Evolutionary conservation across 1,139 yeast genomes (phyloP), one percentile per base, ranked within the genome.

Genomic region (Hemisphaericaspora xylanilytica): DNA sequence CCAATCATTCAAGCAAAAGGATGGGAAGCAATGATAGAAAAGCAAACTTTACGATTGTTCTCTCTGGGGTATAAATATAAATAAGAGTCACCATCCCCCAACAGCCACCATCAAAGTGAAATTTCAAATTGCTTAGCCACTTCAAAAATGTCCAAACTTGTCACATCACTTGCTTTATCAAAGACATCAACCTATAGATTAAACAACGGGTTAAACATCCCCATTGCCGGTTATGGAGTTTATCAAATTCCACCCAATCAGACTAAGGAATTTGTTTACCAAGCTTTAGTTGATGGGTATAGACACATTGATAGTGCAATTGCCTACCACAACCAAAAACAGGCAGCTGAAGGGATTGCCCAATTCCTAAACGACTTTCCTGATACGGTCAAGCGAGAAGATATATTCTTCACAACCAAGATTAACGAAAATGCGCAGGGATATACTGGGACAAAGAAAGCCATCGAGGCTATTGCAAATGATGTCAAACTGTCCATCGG

Each of bases 361-460:
- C 51, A 61, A 36, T 78, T 75, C 61, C 45, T 78, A 17, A 55
- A 61, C 32, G 73, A 68, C 17, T 58, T 63, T 49, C 72, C 73
- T 2, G 33, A 39, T 5, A 49, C 49, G 3, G 58, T 57, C 18
- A 37, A 47, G 28, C 55, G 71, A 42, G 49, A 52, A 33, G 70
- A 65, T 35, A 58, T 66, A 32, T 66, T 61, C 61, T 63, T 59
- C 48, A 69, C 75, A 41, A 80, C 94, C 25, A 85, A 85, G 57
- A 61, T 85, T 27, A 72, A 81, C 77, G 72, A 77, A 47, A 61
- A 67, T 22, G 75, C 77, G 49, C 77, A 78, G 45, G 86, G 84
- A 0, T 83, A 83, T 55, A 71, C 73, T 10, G 65, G 67, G 27
- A 78, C 89, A 7, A 74, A 73, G 47, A 49, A 50, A 25, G 85